These are phyloP conservation scores for Volvox carteri DNA, from an alignment of 163 green algal genomes.

Conservation along the genomic window DNA sequence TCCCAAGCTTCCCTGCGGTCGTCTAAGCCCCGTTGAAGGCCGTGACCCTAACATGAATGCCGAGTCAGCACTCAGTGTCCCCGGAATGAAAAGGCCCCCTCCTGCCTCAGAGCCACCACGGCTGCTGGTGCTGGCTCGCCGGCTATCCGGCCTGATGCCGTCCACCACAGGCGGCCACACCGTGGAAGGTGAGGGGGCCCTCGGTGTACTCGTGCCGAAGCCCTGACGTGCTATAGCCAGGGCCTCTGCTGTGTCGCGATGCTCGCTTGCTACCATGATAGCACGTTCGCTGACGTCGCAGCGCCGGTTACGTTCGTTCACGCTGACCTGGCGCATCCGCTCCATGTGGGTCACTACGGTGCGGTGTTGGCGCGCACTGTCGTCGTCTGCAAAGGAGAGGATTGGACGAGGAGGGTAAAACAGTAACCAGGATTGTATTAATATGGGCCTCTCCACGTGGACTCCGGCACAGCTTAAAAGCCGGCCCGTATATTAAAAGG, in stretches of 20 bases:
- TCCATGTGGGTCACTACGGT: constrained; percentile 39
- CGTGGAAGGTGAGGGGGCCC: not conserved
- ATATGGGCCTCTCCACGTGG: too few species aligned
- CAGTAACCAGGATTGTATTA: too few species aligned
- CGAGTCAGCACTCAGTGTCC: not conserved
- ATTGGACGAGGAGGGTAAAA: not conserved
- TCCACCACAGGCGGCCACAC: not conserved
- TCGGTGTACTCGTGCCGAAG: not conserved
- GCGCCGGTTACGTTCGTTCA: constrained; percentile 14
- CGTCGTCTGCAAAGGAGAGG: constrained; percentile 7
- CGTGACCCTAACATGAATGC: not conserved
- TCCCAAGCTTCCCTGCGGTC: not conserved
- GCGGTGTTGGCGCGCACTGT: constrained; percentile 28
- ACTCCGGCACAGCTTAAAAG: too few species aligned
- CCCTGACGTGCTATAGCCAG: constrained; percentile 41
- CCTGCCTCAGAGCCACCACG: not conserved
- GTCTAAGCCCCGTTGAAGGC: not conserved
- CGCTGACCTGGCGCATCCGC: constrained; percentile 50
- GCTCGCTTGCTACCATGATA: constrained; percentile 39
- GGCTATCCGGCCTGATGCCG: not conserved
- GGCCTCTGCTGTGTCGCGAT: constrained; percentile 36
- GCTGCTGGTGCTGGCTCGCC: constrained; percentile 1
- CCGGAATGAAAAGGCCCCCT: not conserved
- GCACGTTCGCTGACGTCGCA: constrained; percentile 12
- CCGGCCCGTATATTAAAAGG: too few species aligned